phyloP scores from a whole-genome alignment of 768 basidiomycete species.

The Amanita pseudoporphyria region DNA sequence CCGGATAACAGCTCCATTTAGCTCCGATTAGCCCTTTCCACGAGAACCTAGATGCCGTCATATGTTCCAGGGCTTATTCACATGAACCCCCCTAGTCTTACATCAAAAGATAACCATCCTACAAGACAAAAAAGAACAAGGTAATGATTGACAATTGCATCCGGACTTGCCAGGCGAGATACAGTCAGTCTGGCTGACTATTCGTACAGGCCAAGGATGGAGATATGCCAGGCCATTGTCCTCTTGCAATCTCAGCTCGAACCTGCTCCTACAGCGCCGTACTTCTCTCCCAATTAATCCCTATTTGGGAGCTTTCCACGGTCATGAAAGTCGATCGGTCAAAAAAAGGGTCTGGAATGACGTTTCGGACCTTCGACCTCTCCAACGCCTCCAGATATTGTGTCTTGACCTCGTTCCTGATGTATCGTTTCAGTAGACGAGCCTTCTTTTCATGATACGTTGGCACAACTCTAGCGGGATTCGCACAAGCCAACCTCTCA shows the following conservation, averaged over 20 bases:
- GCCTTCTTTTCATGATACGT: slow-evolving; percentile 21
- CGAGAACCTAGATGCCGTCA: too few relatives aligned
- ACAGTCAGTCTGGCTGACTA: background rate
- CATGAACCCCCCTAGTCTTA: too few relatives aligned
- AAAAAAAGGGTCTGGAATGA: background rate
- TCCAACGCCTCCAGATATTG: slow-evolving; percentile 5
- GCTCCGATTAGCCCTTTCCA: too few relatives aligned
- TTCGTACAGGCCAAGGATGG: slow-evolving; percentile 25
- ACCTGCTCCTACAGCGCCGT: slow-evolving; percentile 21
- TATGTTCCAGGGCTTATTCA: too few relatives aligned
- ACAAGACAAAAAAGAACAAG: background rate
- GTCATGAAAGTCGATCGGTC: background rate
- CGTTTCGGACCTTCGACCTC: background rate
- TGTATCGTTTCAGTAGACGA: slow-evolving; percentile 12
- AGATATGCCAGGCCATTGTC: slow-evolving; percentile 20
- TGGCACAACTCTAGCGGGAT: slow-evolving; percentile 30
- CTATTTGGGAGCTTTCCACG: slow-evolving; percentile 8
- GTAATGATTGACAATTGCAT: background rate
- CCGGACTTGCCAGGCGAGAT: too few relatives aligned
- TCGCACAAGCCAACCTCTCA: slow-evolving; percentile 32
- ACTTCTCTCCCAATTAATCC: slow-evolving; percentile 30
- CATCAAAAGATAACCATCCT: background rate
- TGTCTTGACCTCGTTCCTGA: slow-evolving; percentile 5
- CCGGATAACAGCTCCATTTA: too few relatives aligned
- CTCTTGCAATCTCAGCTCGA: slow-evolving; percentile 19